Conservation (phyloP, 176 grass and related monocot species). For the Avena eriantha region DNA sequence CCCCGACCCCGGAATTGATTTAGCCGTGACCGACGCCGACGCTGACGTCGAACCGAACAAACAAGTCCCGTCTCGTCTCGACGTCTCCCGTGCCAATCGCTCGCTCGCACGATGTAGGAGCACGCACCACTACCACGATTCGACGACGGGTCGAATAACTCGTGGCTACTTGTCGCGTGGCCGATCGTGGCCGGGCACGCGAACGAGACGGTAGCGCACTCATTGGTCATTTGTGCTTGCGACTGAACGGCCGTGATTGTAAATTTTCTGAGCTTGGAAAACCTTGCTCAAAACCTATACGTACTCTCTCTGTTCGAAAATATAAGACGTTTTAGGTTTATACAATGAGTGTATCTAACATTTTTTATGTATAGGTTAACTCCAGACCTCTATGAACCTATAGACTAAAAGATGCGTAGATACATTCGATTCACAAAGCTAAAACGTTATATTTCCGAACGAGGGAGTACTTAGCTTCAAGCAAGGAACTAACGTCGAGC, state of each 20-base stretch:
- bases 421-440: too few relatives aligned
- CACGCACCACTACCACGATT: neutral
- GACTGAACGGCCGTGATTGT: neutral
- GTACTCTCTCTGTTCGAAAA: too few relatives aligned
- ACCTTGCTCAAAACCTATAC: neutral
- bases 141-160: conserved; percentile 16
- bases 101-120: neutral
- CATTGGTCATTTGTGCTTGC: too few relatives aligned
- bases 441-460: too few relatives aligned
- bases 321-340: too few relatives aligned
- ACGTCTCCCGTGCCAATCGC: neutral
- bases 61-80: neutral
- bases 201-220: neutral
- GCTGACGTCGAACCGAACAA: conserved; percentile 51
- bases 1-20: conserved; percentile 44
- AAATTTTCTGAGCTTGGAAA: neutral
- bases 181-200: neutral
- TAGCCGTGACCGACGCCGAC: conserved; percentile 17
- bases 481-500: neutral
- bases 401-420: too few relatives aligned
- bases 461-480: neutral
- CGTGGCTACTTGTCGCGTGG: neutral
- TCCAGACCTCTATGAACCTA: too few relatives aligned
- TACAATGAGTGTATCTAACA: too few relatives aligned
- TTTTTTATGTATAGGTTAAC: too few relatives aligned